Conservation (phyloP, 352 stramenopile genomes). For the Globisporangium acanthophoron region DNA sequence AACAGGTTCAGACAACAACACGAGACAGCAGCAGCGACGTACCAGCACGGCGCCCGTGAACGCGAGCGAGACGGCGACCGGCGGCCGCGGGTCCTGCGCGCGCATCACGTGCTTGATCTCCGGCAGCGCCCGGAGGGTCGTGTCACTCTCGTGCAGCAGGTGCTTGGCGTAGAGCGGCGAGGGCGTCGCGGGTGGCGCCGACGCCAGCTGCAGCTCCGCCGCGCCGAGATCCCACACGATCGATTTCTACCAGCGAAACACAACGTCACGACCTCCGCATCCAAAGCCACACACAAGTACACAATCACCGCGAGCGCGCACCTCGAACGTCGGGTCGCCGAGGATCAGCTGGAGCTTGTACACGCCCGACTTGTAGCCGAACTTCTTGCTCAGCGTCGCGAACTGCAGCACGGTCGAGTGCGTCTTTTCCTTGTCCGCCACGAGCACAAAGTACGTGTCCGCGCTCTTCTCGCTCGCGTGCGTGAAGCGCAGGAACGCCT, state of each 20-base stretch:
- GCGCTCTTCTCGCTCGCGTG: conserved; percentile 37
- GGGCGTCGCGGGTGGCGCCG: conserved; percentile 43
- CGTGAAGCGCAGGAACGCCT: conserved; percentile 75
- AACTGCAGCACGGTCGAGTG: conserved; percentile 52
- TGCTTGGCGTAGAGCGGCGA: conserved; percentile 86
- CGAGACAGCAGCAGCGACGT: conserved; percentile 1
- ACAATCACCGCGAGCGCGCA: background rate
- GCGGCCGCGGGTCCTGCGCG: conserved; percentile 58
- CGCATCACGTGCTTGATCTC: conserved; percentile 89
- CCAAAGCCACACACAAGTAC: too few species aligned
- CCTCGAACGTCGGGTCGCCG: conserved; percentile 69
- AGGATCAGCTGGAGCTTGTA: conserved; percentile 72
- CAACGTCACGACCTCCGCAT: too few species aligned
- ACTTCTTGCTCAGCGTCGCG: conserved; percentile 68
- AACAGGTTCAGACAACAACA: background rate
- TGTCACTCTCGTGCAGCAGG: conserved; percentile 84
- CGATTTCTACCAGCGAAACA: conserved; percentile 20
- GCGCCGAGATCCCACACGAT: conserved; percentile 68
- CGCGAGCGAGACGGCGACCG: conserved; percentile 55
- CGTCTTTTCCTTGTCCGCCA: conserved; percentile 26
- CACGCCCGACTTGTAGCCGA: conserved; percentile 69
- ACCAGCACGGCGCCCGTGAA: conserved; percentile 64
- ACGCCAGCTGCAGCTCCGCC: conserved; percentile 63
- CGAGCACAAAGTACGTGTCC: conserved; percentile 74
- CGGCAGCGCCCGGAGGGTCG: conserved; percentile 75